Conservation (phyloP, 768 basidiomycete species). For the Suillus sp. region DNA sequence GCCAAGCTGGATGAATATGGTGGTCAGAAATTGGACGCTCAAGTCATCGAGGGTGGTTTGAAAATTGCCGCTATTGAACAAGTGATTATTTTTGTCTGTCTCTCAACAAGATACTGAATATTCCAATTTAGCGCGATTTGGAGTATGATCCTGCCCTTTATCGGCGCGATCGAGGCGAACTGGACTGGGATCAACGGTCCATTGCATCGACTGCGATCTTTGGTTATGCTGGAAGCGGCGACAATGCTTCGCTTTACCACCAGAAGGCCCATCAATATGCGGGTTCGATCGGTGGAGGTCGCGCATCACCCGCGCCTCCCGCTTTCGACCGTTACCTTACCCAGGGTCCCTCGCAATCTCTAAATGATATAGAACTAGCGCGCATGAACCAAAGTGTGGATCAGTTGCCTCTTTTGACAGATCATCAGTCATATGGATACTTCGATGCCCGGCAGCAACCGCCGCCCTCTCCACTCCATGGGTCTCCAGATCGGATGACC, state of each 20-base stretch:
- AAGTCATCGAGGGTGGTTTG: slow-evolving; percentile 75
- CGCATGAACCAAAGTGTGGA: slow-evolving; percentile 53
- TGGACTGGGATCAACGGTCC: slow-evolving; percentile 86
- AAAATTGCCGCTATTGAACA: slow-evolving; percentile 83
- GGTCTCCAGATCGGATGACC: slow-evolving; percentile 21
- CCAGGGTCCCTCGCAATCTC: slow-evolving; percentile 41
- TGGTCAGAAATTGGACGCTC: slow-evolving; percentile 74
- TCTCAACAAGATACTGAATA: slow-evolving; percentile 8
- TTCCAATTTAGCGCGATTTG: slow-evolving; percentile 54
- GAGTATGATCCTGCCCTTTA: slow-evolving; percentile 84
- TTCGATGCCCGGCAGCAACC: slow-evolving; percentile 18
- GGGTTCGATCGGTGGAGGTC: slow-evolving; percentile 33
- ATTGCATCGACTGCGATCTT: slow-evolving; percentile 62
- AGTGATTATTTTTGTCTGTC: slow-evolving; percentile 36
- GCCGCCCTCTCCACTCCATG: slow-evolving; percentile 27
- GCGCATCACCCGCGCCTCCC: slow-evolving; percentile 43
- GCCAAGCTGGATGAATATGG: slow-evolving; percentile 78
- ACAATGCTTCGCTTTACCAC: slow-evolving; percentile 43
- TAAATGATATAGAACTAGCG: slow-evolving; percentile 54
- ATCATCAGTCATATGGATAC: slow-evolving; percentile 21
- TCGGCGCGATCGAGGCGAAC: slow-evolving; percentile 77
- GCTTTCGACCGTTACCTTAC: slow-evolving; percentile 64
- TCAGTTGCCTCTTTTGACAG: slow-evolving; percentile 60
- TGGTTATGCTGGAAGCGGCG: slow-evolving; percentile 33
- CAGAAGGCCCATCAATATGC: slow-evolving; percentile 45